phyloP scores from a whole-genome alignment of 805 yeast genomes.

The Wickerhamiella domercqiae region DNA sequence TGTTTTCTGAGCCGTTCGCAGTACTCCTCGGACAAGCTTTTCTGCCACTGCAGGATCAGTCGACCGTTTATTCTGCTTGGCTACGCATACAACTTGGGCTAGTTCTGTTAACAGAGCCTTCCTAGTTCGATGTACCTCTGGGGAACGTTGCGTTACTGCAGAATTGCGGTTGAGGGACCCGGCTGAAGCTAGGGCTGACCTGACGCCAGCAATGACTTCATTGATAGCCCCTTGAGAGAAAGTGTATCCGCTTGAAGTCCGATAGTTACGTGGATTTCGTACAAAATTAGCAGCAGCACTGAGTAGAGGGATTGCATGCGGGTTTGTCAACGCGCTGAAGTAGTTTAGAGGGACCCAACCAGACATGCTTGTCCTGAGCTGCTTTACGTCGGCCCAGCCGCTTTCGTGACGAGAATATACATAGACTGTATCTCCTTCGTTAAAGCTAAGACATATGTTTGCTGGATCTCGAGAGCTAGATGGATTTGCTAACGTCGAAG shows the following conservation, averaged over 20 bases:
- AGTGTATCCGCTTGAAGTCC: slow-evolving; percentile 14
- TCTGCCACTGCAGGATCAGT: slow-evolving; percentile 21
- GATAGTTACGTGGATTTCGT: slow-evolving; percentile 21
- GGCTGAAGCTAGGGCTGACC: slow-evolving; percentile 23
- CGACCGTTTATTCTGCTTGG: slow-evolving; percentile 22
- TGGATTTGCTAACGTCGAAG: slow-evolving; percentile 16
- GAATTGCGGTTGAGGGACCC: slow-evolving; percentile 24
- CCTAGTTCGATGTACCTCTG: slow-evolving; percentile 22
- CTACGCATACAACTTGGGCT: slow-evolving; percentile 26
- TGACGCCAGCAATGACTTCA: slow-evolving; percentile 26
- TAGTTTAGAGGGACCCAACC: slow-evolving; percentile 32
- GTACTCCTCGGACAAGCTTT: slow-evolving; percentile 21
- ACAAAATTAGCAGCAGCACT: slow-evolving; percentile 24
- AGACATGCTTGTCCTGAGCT: slow-evolving; percentile 23
- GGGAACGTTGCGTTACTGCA: slow-evolving; percentile 19
- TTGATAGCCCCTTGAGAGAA: slow-evolving; percentile 26
- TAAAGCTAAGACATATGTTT: slow-evolving; percentile 24
- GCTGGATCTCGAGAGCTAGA: slow-evolving; percentile 20
- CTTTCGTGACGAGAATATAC: slow-evolving; percentile 27
- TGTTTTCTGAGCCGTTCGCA: slow-evolving; percentile 22
- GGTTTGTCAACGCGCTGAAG: slow-evolving; percentile 25
- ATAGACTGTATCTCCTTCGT: slow-evolving; percentile 24
- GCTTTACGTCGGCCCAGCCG: slow-evolving; percentile 32
- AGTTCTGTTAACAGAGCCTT: slow-evolving; percentile 27
- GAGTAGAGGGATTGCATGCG: slow-evolving; percentile 24